Evolutionary conservation across 1,284 basidiomycete species (phyloP).

Genomic region (Papiliotrema nemorosa): DNA sequence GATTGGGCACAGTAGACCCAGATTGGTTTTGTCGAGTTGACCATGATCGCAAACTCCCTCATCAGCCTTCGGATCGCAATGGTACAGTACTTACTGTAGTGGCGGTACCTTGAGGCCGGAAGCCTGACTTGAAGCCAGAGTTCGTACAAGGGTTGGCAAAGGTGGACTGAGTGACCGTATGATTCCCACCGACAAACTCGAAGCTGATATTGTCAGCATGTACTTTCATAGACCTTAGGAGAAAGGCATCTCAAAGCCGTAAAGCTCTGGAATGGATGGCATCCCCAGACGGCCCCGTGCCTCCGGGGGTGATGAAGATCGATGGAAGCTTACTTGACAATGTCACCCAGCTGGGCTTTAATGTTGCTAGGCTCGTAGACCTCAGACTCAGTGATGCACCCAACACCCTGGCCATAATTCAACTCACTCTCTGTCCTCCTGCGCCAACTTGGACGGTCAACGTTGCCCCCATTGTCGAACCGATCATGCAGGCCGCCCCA

Average conservation of each 20-base stretch:
- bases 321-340: constrained; percentile 8
- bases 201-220: no score
- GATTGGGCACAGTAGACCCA: constrained; percentile 62
- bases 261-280: no score
- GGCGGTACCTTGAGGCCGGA: no score
- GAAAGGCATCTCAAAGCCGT: no score
- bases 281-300: neutral
- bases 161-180: constrained; percentile 59
- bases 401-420: neutral
- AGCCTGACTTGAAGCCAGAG: constrained; percentile 56
- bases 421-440: neutral
- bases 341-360: constrained; percentile 10
- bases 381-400: neutral
- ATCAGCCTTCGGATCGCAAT: neutral
- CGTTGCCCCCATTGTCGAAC: no score
- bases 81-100: constrained; percentile 49
- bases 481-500: no score
- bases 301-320: neutral
- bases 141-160: constrained; percentile 57
- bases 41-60: constrained; percentile 16
- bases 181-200: constrained; percentile 51
- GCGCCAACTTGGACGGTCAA: neutral
- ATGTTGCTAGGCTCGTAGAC: constrained; percentile 6
- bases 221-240: no score
- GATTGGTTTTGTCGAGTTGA: constrained; percentile 58